Evolutionary conservation across 2,329 filamentous ascomycete genomes (phyloP), one percentile per base, ranked within the genome.

Genomic region (Atkinsonella hypoxylon): DNA sequence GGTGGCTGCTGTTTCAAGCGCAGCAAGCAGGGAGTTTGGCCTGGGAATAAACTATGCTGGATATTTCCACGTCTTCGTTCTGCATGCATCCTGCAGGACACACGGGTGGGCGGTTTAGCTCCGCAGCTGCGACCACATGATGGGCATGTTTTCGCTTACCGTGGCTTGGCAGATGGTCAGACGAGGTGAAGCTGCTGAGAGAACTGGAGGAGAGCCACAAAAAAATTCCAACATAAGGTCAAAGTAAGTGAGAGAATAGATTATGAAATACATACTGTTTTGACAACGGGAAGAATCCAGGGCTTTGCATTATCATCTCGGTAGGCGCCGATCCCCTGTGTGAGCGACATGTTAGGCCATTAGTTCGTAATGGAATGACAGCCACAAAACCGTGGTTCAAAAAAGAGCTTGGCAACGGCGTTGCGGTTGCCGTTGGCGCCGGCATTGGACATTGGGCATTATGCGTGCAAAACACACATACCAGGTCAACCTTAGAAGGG

Each of bases 231-330:
- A 26, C 7, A 7, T 26, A 26, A 7, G 26, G 26, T 26, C 8
- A 26, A 5, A 26, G 26, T 26, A 8, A 26, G 7, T 26, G 2
- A 12, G 8, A 7, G 10, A 49, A 18, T 26, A 11, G 15, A 51
- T 10, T 11, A 39, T 9, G 31, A 8, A 36, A 49, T 26, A 26
- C 58, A 49, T 73, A 95, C 91, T 87, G 95, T 94, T 73, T 89
- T 94, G 55, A 97, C 91, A 2, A 97, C 91, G 18, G 93, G 91
- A 56, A 98, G 72, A 55, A 98, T 83, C 93, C 93, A 98, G 3
- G 93, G 93, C 75, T 97, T 97, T 54, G 89, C 91, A 65, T 90
- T 85, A 72, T 97, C 78, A 64, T 95, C 93, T 66, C 93, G 80
- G 72, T 98, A 98, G 53, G 93, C 93, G 60, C 93, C 93, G 72